Conservation (phyloP, 805 yeast species). For the Kodamaea fukazawae region DNA sequence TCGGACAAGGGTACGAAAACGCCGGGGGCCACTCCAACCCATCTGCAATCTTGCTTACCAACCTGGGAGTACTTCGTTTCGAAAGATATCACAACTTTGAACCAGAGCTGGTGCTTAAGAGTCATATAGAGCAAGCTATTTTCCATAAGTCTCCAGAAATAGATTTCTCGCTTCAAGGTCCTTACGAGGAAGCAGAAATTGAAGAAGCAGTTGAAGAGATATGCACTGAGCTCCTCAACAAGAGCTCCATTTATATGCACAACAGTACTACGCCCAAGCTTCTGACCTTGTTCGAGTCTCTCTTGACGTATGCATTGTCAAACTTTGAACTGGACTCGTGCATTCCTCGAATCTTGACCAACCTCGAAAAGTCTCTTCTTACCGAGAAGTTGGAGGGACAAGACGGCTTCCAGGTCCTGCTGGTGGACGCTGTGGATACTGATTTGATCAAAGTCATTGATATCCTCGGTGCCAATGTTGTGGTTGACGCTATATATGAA, state of each 20-base stretch:
- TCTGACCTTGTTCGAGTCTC: too few species aligned
- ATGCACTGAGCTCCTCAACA: constrained; percentile 53
- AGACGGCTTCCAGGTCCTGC: constrained; percentile 11
- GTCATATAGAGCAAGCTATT: constrained; percentile 83
- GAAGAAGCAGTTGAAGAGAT: constrained; percentile 45
- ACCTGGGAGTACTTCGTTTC: constrained; percentile 60
- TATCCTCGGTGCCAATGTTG: constrained; percentile 19
- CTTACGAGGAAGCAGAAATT: constrained; percentile 15
- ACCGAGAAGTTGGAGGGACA: constrained; percentile 7
- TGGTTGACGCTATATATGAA: constrained; percentile 28
- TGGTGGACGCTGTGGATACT: constrained; percentile 5
- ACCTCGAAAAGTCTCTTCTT: too few species aligned
- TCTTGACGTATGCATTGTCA: too few species aligned
- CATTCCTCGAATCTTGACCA: too few species aligned
- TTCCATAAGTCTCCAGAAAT: constrained; percentile 52
- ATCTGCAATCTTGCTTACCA: constrained; percentile 47
- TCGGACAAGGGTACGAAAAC: constrained; percentile 60
- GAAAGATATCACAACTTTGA: constrained; percentile 40
- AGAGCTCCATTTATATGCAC: constrained; percentile 36
- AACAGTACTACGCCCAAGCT: too few species aligned
- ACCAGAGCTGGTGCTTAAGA: constrained; percentile 42
- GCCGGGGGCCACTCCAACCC: constrained; percentile 31
- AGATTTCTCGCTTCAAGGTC: constrained; percentile 31
- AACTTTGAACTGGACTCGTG: too few species aligned
- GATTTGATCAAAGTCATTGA: constrained; percentile 25